Evolutionary conservation across 148 eudicot species (phyloP), one percentile per base, ranked within the genome.

Genomic region (Silene uniflora): DNA sequence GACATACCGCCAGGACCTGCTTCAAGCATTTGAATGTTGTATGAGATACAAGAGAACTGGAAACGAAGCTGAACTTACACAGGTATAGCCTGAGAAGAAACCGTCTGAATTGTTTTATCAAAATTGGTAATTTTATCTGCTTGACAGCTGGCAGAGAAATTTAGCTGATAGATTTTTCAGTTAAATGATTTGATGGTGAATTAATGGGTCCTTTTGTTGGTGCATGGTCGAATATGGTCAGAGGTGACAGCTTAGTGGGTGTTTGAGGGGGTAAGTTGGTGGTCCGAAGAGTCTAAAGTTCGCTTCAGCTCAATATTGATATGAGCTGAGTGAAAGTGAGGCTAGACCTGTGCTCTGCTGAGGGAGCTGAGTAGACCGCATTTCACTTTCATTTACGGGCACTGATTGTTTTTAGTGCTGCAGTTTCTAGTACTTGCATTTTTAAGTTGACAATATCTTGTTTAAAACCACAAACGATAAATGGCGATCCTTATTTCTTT

Each of bases 1-100:
- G 99, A 84, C 97, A 60, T 92, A 92, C 83, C 94, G 89, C 71
- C 89, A 82, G 68, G 98, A 90, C 83, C 82, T 96, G 64, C 84
- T 89, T 69, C 98, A 96, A 78, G 99, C 99, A 3, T 87, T 85
- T 76, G 98, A 92, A 76, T 92, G 98, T 83, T 96, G 99, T 90
- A 88, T 92, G 92, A 88, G 88, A 74, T 96, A 89, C 80, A 86
- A 86, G 86, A 83, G 80, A 78, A 89, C 91, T 35, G 99, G 99
- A 78, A 96, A 86, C 80, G 98, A 91, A 84, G 99, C 94, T 54
- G 99, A 96, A 77, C 90, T 96, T 67, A 92, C 97, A 75, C 97
- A 91, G 99, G 99, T 95, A 84, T 75, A 65, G 44, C 67, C 62
- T 69, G 27, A 22, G 47, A 49, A 46, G 12, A 21, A 71, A 10